Evolutionary conservation across 2,329 filamentous ascomycete genomes (phyloP), one percentile per base, ranked within the genome.

Genomic region (Grosmannia serpens): DNA sequence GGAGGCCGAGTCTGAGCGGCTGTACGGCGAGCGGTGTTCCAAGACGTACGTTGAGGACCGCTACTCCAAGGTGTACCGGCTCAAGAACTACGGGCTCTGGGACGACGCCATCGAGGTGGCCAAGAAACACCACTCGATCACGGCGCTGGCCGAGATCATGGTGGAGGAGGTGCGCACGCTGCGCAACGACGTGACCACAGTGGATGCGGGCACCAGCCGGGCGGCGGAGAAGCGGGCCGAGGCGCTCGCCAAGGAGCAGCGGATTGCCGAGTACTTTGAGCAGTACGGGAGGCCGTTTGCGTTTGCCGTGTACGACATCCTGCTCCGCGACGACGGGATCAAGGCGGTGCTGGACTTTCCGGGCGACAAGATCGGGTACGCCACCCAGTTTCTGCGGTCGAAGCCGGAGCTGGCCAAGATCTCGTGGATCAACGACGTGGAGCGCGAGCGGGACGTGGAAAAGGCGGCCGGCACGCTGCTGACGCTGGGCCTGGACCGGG

Each of bases 371-470:
- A 74, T 81, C 55, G 74, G 75, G n/a, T 86, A 84, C 66, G 81
- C 95, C 58, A 95, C 90, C 0, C 78, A 79, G 56, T 99, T 91
- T 66, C 77, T 99, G 53, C 83, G 88, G 49, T 85, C 82, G 58
- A 82, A 85, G 62, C 81, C 84, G 0, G 79, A 85, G 62, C 83
- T 90, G 62, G 85, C 86, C 31, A 89, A 89, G 65, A 78, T 99
- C 51, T 85, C 86, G 54, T 99, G 94, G 94, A 95, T 99, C 73
- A 95, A 99, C 69, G 91, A 97, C 68, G 80, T 97, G 9, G 78
- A 85, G 61, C 80, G 82, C 27, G 88, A 94, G 68, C 79, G 84
- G 60, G 84, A 96, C 65, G 90, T 90, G 62, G 76, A 82, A 15
- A 80, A 83, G 58, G 91, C 92, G 13, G 85, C 87, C 6, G 74